Conservation (phyloP, 2,329 filamentous ascomycete species). For the Chaetothyriales sp. region DNA sequence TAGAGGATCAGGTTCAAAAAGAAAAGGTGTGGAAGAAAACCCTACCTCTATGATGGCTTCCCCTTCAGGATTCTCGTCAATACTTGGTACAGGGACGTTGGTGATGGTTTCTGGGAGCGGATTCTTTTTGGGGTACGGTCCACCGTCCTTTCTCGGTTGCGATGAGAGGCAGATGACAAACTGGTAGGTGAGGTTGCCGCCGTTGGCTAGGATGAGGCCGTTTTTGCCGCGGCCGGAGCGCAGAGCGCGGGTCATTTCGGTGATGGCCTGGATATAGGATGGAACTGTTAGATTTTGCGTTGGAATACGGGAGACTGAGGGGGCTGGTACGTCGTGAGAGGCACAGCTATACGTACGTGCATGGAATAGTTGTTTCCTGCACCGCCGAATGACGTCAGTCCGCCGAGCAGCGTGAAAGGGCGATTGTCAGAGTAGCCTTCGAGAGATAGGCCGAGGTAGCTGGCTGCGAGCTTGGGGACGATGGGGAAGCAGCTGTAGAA, state of each 20-base stretch:
- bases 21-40: neutral
- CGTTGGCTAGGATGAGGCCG: conserved; percentile 52
- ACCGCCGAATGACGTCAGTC: conserved; percentile 54
- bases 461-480: conserved; percentile 51
- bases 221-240: conserved; percentile 33
- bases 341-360: conserved; percentile 35
- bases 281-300: neutral
- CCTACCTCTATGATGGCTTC: conserved; percentile 41
- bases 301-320: neutral
- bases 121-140: conserved; percentile 35
- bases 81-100: conserved; percentile 27
- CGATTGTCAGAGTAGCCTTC: conserved; percentile 27
- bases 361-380: conserved; percentile 60
- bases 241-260: conserved; percentile 42
- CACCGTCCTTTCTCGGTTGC: conserved; percentile 25
- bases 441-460: conserved; percentile 44
- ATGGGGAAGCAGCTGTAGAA: conserved; percentile 60
- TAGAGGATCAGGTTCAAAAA: conserved; percentile 3
- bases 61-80: conserved; percentile 35
- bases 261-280: conserved; percentile 30
- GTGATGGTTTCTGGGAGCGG: conserved; percentile 32
- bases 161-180: conserved; percentile 47
- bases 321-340: neutral
- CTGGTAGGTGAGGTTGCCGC: conserved; percentile 52
- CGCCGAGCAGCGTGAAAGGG: conserved; percentile 49